Percentiles rank a stretch among this genome's conserved stretches.
Conservation (phyloP, 1,284 basidiomycete species). For the Phaffia rhodozyma region DNA sequence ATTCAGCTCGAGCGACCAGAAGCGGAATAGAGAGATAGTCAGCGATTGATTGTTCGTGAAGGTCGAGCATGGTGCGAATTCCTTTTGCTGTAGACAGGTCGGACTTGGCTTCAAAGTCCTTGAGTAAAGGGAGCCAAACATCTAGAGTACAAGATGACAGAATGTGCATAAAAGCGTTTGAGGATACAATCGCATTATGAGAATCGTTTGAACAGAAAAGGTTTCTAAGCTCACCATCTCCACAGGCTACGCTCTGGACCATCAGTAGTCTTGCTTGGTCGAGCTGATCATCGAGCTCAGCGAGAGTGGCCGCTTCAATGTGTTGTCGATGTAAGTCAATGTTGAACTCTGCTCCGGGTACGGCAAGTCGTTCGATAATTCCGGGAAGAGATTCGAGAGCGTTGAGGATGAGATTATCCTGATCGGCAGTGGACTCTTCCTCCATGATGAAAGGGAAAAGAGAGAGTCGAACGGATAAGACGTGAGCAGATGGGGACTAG, state of each 20-base stretch:
- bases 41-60: slow-evolving; percentile 15
- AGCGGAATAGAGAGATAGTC: slow-evolving; percentile 19
- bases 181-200: not conserved
- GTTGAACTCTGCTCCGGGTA: slow-evolving; percentile 10
- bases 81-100: slow-evolving; percentile 3
- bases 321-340: slow-evolving; percentile 7
- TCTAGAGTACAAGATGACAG: not conserved
- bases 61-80: slow-evolving; percentile 5
- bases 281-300: slow-evolving; percentile 17
- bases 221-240: slow-evolving; percentile 6
- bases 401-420: not conserved
- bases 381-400: not conserved
- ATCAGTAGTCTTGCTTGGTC: slow-evolving; percentile 9
- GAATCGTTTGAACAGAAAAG: not conserved
- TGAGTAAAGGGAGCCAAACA: slow-evolving; percentile 16
- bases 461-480: too few relatives aligned
- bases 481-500: too few relatives aligned
- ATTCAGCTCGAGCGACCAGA: slow-evolving; percentile 1
- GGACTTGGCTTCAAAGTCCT: not conserved
- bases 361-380: not conserved
- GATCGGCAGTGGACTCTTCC: too few relatives aligned
- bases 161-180: not conserved
- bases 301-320: slow-evolving; percentile 2
- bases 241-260: slow-evolving; percentile 12
- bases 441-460: too few relatives aligned